Conservation (phyloP, 2,329 filamentous ascomycete genomes). For the Penicillium polonicum region DNA sequence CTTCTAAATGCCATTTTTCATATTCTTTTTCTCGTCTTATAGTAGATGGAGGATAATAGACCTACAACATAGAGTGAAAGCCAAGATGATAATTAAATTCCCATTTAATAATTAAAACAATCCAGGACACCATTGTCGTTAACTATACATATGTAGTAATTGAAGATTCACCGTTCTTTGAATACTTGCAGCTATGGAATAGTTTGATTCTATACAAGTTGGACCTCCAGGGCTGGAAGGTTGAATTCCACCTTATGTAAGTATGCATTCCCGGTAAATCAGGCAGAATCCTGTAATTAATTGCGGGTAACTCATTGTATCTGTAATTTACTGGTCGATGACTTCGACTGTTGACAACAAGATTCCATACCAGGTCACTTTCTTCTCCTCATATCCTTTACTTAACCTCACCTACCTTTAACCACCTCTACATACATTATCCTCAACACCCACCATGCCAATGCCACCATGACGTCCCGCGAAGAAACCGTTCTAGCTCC, state of each 20-base stretch:
- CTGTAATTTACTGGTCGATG: constrained; percentile 21
- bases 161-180: too few species aligned
- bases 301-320: constrained; percentile 14
- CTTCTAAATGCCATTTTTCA: too few species aligned
- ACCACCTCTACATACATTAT: neutral
- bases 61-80: too few species aligned
- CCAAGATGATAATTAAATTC: too few species aligned
- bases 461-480: constrained; percentile 44
- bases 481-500: constrained; percentile 48
- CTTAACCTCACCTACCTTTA: neutral
- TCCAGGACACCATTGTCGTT: too few species aligned
- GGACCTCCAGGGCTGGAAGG: too few species aligned
- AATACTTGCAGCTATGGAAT: too few species aligned
- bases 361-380: constrained; percentile 11
- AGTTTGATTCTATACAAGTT: too few species aligned
- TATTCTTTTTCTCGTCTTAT: too few species aligned
- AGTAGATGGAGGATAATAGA: too few species aligned
- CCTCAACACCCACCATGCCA: constrained; percentile 33
- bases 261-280: neutral
- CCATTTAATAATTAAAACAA: too few species aligned
- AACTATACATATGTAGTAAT: too few species aligned
- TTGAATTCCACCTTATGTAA: neutral
- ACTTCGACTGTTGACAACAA: constrained; percentile 13
- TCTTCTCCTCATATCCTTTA: constrained; percentile 3
- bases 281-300: constrained; percentile 11